Evolutionary conservation across 1,284 basidiomycete species (phyloP), one percentile per base, ranked within the genome.

Genomic region (Cryptococcus sp.): DNA sequence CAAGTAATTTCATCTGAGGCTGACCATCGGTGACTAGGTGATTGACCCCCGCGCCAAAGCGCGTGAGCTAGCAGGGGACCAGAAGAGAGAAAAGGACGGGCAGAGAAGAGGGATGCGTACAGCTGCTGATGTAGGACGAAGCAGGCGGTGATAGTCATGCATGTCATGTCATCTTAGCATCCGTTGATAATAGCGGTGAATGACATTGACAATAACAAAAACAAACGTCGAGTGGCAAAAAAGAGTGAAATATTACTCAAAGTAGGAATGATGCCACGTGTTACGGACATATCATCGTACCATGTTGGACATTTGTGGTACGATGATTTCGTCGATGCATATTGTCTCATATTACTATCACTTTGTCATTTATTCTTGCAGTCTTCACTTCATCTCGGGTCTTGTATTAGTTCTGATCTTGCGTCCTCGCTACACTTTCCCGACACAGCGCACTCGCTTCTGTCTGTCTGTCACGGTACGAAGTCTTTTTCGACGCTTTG

Each of bases 21-120:
- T 49, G 25, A 51, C 29, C 8, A 46, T 39, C 46, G 7, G 49
- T 6, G 19, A 23, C 29, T 19, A 78, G 77, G 77, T 78, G n/a
- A 77, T 78, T 47, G 77, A 78, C 57, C 76, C 77, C 6, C 62
- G 76, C 43, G 75, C 75, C 4, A 78, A 78, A 54, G 77, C 76
- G 0, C 61, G 70, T 11, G 68, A 72, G 39, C 41, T 78, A 5
- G 66, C 64, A 6, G 64, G 66, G 10, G 38, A 40, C 22, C n/a
- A 52, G 17, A 37, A 34, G 34, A 57, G 23, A 44, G 46, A 52
- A n/a, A 59, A 61, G 45, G 62, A 61, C 11, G 46, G 47, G 7
- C 61, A 59, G n/a, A 23, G 57, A 22, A 56, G 48, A 37, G 63
- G 57, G 15, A 50, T 55, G 45, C 51, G 65, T 17, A 59, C 61